A percentile compares a stretch with the other conserved stretches of the same genome.
phyloP scores from a whole-genome alignment of 2,329 filamentous ascomycete genomes.

The Aaosphaeria arxii region DNA sequence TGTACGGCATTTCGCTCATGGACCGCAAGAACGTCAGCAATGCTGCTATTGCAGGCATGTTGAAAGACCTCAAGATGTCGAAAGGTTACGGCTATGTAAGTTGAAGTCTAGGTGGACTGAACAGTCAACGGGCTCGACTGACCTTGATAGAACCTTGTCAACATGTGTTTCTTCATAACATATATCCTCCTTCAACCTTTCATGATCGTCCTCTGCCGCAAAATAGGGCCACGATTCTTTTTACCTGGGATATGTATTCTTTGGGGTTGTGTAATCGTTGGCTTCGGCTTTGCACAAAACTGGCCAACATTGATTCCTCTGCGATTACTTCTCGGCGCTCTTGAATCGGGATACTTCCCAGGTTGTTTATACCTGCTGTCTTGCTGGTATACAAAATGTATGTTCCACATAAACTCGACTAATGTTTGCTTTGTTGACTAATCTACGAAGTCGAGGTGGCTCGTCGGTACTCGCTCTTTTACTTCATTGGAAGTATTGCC shows the following conservation, averaged over 20 bases:
- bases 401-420: not conserved
- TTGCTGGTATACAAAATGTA: constrained; percentile 25
- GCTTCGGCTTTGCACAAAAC: constrained; percentile 19
- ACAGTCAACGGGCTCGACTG: too few relatives aligned
- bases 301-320: constrained; percentile 20
- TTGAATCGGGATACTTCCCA: constrained; percentile 25
- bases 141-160: constrained; percentile 10
- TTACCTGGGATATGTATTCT: constrained; percentile 20
- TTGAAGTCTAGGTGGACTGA: too few relatives aligned
- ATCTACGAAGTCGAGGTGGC: constrained; percentile 14
- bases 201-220: constrained; percentile 21
- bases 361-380: constrained; percentile 28
- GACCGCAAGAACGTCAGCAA: constrained; percentile 26
- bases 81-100: constrained; percentile 16
- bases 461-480: constrained; percentile 21
- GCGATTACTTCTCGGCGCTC: constrained; percentile 18
- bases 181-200: constrained; percentile 22
- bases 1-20: constrained; percentile 23
- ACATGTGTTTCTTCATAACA: constrained; percentile 24
- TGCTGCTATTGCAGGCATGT: constrained; percentile 27
- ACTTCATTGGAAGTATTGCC: constrained; percentile 22
- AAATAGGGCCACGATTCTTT: constrained; percentile 25
- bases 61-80: constrained; percentile 15
- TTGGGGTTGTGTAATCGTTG: constrained; percentile 26
- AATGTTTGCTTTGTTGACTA: not conserved